Evolutionary conservation across 306 rosid genomes (phyloP), one percentile per base, ranked within the genome.

Genomic region (Inga leiocalycina): DNA sequence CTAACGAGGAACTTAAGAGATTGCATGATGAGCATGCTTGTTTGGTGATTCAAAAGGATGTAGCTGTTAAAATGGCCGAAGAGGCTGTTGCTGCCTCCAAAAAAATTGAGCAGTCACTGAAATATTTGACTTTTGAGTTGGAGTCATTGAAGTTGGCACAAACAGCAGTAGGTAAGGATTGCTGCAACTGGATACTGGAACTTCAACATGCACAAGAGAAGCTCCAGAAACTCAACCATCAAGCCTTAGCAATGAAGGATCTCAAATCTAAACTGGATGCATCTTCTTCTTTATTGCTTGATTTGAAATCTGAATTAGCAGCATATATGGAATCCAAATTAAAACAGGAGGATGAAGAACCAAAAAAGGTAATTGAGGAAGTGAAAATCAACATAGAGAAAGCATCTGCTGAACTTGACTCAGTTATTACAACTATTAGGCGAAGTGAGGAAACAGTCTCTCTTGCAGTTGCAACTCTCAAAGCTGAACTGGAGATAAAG

Each of bases 361-460:
- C 67, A 8, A 57, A 81, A 61, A 86, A 70, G 82, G 93, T 91
- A 84, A 89, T 92, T 24, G 93, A 90, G 84, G 93, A 91, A 89
- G 89, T 96, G 74, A 93, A 90, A 76, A 77, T 81, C 77, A 92
- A 85, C 85, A 87, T 92, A 71, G 99, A 90, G 80, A 90, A 91
- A 82, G 93, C 97, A 81, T 75, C 76, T 78, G 54, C 92, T 64
- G 99, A 91, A 86, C 92, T 94, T 76, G 86, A 87, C 65, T 90
- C 83, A 5, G 86, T 84, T 80, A 93, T 91, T 67, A 66, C 87
- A 10, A 17, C 86, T 57, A 80, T 96, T 22, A 71, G 82, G 81
- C 92, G 88, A 83, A 89, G 92, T 72, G 99, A 96, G 87, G 92
- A 91, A 87, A 91, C 59, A 80, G 93, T 96, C 77, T 91, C 92